Evolutionary conservation across 2,329 filamentous ascomycete species (phyloP), one percentile per base, ranked within the genome.

Genomic region (Hypoxylon sp.): DNA sequence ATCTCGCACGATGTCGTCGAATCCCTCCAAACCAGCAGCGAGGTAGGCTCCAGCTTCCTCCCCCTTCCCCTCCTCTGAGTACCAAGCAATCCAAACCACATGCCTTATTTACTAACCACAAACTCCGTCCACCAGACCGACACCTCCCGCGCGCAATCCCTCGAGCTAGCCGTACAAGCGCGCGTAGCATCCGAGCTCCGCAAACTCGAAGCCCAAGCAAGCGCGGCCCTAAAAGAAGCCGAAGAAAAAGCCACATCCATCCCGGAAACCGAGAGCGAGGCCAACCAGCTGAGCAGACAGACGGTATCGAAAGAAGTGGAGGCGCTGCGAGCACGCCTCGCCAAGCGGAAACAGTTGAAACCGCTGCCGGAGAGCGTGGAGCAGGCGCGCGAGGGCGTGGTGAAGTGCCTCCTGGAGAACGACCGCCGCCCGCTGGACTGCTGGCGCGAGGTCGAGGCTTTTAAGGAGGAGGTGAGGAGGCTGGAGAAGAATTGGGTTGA

Each of bases 371-470:
- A 90, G 69, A 83, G 83, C 55, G 89, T 97, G 52, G 90, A 93
- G 80, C 86, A 85, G 78, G 93, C 94, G 19, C 91, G 93, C 80
- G 84, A 88, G 73, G 89, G 90, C 65, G 89, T 98, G 61, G 88
- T 96, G 69, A 86, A 87, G 74, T 98, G 95, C 79, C 84, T 98
- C 84, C 85, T 92, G 68, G 86, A 91, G 76, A 91, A 98, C 80
- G 94, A 98, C 81, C 86, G 93, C 71, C 87, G 93, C 79, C 94
- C 95, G 78, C 84, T 98, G 78, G 93, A 98, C 84, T 98, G 95
- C 86, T 98, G 93, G 92, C 87, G 90, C 81, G 94, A 98, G 87
- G 93, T 98, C 23, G 91, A 97, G 83, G 85, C 85, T 19, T 98
- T 98, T 81, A 97, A 94, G 88, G 87, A 87, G 75, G 93, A 97